A percentile compares a stretch with the other conserved stretches of the same genome.
Conservation (phyloP, 345 rosid species). For the Salix purpurea region DNA sequence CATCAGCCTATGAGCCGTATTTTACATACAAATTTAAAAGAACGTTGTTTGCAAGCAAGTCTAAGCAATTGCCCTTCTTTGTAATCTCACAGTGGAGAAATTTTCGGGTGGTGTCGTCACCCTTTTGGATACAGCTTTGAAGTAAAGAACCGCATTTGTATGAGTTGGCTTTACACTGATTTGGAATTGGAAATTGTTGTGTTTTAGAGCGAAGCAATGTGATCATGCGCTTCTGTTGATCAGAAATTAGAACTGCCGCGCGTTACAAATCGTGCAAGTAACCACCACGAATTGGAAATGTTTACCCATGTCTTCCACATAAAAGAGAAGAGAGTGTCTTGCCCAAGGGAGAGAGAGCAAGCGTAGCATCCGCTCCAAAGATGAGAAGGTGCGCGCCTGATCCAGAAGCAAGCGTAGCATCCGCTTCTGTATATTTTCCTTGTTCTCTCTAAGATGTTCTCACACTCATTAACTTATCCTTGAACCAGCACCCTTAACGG, state of each 20-base stretch:
- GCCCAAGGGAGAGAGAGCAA: too few relatives aligned
- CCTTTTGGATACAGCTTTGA: conserved; percentile 53
- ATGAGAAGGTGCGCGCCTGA: too few relatives aligned
- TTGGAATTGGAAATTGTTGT: conserved; percentile 10
- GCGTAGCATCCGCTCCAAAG: too few relatives aligned
- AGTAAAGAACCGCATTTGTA: conserved; percentile 45
- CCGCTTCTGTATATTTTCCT: too few relatives aligned
- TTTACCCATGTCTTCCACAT: background rate
- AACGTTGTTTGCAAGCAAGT: conserved; percentile 60
- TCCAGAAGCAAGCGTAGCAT: too few relatives aligned
- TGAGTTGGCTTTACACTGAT: conserved; percentile 33
- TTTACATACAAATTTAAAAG: conserved; percentile 53
- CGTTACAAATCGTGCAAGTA: too few relatives aligned
- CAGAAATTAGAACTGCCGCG: too few relatives aligned
- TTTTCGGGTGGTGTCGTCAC: conserved; percentile 35
- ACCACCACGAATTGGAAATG: too few relatives aligned
- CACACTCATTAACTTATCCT: too few relatives aligned
- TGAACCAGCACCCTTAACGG: too few relatives aligned
- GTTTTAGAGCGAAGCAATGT: conserved; percentile 16
- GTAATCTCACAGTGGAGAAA: conserved; percentile 51
- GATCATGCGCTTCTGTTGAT: conserved; percentile 34
- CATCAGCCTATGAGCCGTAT: conserved; percentile 32
- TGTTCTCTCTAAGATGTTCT: too few relatives aligned
- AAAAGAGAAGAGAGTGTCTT: too few relatives aligned
- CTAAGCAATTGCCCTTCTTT: conserved; percentile 69